These are phyloP conservation scores for Guillardia theta DNA, from an alignment of 78 protist genomes.

Conservation along the genomic window DNA sequence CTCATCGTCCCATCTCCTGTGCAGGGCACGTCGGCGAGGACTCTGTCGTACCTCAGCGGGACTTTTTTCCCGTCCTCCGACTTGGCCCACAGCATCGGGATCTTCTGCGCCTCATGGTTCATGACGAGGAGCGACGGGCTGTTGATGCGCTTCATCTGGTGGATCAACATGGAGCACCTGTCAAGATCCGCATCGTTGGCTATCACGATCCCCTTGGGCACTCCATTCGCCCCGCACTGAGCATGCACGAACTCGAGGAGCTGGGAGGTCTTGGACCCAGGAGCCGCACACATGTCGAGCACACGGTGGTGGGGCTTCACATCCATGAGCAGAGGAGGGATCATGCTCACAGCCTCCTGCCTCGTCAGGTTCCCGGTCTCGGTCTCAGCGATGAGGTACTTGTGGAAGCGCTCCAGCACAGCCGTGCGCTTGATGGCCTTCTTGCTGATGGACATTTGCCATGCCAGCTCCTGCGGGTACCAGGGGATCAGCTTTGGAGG, in stretches of 20 bases:
- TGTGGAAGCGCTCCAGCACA: neutral
- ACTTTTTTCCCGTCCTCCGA: neutral
- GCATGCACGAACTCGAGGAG: conserved; percentile 56
- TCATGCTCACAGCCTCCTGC: conserved; percentile 31
- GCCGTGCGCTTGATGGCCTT: neutral
- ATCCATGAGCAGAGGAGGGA: conserved; percentile 64
- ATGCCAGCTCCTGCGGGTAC: conserved; percentile 22
- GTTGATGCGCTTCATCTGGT: conserved; percentile 77
- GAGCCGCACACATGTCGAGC: conserved; percentile 8
- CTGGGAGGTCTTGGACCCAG: conserved; percentile 94
- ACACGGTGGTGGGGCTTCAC: conserved; percentile 44
- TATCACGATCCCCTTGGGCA: conserved; percentile 67
- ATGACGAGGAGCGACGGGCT: conserved; percentile 73
- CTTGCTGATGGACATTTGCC: conserved; percentile 24
- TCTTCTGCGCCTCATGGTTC: conserved; percentile 74
- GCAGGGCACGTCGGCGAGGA: conserved; percentile 64
- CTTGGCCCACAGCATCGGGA: conserved; percentile 17
- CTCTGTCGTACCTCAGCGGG: conserved; percentile 70
- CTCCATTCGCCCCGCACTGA: neutral
- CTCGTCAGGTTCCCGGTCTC: conserved; percentile 21
- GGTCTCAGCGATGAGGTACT: conserved; percentile 22
- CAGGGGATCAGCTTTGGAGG: neutral
- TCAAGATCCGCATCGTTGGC: conserved; percentile 92
- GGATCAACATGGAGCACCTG: conserved; percentile 85
- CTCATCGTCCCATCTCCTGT: conserved; percentile 94